Evolutionary conservation across 768 basidiomycete genomes (phyloP), one percentile per base, ranked within the genome.

Genomic region (Agaricus bisporus): DNA sequence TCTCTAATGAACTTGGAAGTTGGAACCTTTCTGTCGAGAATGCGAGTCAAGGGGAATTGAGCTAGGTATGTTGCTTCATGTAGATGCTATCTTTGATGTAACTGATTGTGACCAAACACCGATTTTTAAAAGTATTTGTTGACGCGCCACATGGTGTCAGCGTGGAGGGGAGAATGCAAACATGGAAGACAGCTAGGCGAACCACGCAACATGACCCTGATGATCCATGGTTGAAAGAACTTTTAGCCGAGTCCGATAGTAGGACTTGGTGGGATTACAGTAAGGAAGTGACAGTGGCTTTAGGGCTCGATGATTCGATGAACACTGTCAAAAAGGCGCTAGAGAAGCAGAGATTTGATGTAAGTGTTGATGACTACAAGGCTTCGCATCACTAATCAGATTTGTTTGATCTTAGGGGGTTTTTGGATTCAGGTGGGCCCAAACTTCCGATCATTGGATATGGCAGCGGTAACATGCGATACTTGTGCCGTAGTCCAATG

Each of bases 231-330:
- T 73, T n/a, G 57, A 74, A 49, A 64, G 58, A 14, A 59, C 64
- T 15, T 54, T 60, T 25, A 63, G 64, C 4, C 20, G 45, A 79
- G 18, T 66, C 78, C 25, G 76, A 71, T 5, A 79, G 87, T 4
- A 74, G 88, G 51, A 86, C 73, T 4, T 92, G 91, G 91, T 93
- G 82, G 82, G 79, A 69, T 53, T 61, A 73, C 5, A 79, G 84
- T 55, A 64, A 68, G 7, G 79, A 79, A 6, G 74, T 76, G 44
- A 81, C 78, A 28, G 67, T 73, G 35, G 73, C 76, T 11, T 57
- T 60, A 5, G 88, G 88, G 5, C 63, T 91, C 18, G 77, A 80
- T 14, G 81, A 83, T 9, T 77, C 82, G 12, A 62, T 92, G 29
- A 58, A 68, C 43, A 49, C 69, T 45, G 66, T 92, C 20, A 77